Evolutionary conservation across 306 rosid species (phyloP).

Genomic region (Medicago ruthenica): DNA sequence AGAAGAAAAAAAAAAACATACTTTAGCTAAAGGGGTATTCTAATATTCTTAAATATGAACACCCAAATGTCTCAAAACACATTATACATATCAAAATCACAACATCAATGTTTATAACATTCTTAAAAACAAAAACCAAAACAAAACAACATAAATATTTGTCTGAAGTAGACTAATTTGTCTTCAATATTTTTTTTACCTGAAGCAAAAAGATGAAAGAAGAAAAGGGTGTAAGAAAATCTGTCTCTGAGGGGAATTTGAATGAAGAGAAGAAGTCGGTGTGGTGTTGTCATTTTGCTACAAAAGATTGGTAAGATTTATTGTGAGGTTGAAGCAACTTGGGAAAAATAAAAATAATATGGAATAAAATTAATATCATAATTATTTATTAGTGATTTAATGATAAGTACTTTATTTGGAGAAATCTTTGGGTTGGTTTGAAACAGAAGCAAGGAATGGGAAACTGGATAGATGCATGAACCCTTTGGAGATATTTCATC

Average conservation of each 20-base stretch:
- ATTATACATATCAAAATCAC: not conserved
- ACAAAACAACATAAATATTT: not conserved
- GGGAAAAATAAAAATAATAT: not conserved
- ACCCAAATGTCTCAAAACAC: constrained; percentile 20
- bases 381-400: constrained; percentile 9
- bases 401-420: constrained; percentile 1
- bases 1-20: not conserved
- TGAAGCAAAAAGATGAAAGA: constrained; percentile 33
- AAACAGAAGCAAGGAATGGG: constrained; percentile 34
- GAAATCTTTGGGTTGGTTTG: constrained; percentile 33
- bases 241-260: not conserved
- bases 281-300: constrained; percentile 35
- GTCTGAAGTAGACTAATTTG: not conserved
- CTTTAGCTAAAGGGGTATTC: constrained; percentile 19
- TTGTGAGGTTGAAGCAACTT: constrained; percentile 32
- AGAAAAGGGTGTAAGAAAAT: constrained; percentile 9
- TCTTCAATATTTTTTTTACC: constrained; percentile 32
- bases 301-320: constrained; percentile 32
- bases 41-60: constrained; percentile 12
- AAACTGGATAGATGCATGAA: constrained; percentile 55
- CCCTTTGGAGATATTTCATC: constrained; percentile 36
- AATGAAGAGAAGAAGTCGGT: constrained; percentile 9
- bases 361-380: not conserved
- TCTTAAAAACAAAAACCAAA: not conserved
- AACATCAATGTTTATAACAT: constrained; percentile 31